Evolutionary conservation across 1,284 basidiomycete genomes (phyloP).

Genomic region (Pascua sp.): DNA sequence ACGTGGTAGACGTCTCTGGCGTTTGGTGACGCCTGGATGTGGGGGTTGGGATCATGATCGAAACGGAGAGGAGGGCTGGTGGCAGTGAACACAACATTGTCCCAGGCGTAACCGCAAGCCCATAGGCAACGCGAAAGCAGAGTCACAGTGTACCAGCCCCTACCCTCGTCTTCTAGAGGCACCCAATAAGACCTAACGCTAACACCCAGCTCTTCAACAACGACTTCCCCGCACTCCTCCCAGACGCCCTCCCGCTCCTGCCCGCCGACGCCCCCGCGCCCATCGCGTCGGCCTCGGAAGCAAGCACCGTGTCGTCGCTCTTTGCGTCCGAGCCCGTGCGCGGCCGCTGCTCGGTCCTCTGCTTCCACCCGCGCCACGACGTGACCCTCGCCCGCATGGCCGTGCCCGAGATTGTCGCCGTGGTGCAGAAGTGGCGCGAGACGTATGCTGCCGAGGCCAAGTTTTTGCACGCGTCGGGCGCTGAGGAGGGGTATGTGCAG

Average conservation of each 20-base stretch:
- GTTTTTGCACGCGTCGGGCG: conserved; percentile 26
- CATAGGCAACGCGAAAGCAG: too few species aligned
- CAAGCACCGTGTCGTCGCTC: conserved; percentile 58
- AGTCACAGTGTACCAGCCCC: too few species aligned
- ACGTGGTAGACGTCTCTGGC: too few species aligned
- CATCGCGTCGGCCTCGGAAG: conserved; percentile 34
- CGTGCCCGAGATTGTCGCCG: conserved; percentile 60
- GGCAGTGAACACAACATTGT: too few species aligned
- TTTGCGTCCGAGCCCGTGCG: conserved; percentile 68
- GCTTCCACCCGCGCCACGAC: conserved; percentile 87
- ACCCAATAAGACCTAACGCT: neutral
- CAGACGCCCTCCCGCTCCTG: conserved; percentile 34
- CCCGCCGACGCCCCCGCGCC: conserved; percentile 47
- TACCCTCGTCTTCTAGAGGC: too few species aligned
- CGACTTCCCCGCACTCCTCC: conserved; percentile 79
- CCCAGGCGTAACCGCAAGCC: too few species aligned
- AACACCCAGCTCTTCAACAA: conserved; percentile 62
- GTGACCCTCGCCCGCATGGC: conserved; percentile 77
- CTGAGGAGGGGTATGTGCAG: conserved; percentile 70
- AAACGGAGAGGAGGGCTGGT: too few species aligned
- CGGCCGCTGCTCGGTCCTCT: conserved; percentile 83
- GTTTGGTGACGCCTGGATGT: too few species aligned
- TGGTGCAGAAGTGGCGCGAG: conserved; percentile 74
- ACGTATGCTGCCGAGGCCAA: conserved; percentile 63
- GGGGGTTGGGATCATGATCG: too few species aligned